Percentiles rank a stretch among this genome's conserved stretches.
Conservation (phyloP, 2,329 filamentous ascomycete species). For the Ophiocordyceps unilateralis region DNA sequence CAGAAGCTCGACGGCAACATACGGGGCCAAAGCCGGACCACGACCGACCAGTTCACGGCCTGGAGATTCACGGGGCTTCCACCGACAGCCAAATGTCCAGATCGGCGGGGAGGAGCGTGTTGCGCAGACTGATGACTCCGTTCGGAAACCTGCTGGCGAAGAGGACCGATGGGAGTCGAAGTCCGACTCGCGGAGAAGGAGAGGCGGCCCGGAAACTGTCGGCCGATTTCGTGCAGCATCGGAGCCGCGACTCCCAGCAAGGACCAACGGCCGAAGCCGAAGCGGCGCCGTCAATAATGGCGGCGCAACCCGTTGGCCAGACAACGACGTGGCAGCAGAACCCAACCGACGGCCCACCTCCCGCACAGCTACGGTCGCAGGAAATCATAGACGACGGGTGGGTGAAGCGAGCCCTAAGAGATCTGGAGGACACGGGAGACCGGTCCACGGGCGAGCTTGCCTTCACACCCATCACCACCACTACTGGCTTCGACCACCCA, state of each 20-base stretch:
- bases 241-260: not conserved
- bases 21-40: no score
- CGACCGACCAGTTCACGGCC: no score
- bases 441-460: conserved; percentile 19
- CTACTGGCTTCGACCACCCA: conserved; percentile 32
- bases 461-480: conserved; percentile 45
- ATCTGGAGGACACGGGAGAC: conserved; percentile 7
- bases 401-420: conserved; percentile 7
- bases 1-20: not conserved
- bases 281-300: not conserved
- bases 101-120: not conserved
- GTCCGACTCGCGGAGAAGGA: not conserved
- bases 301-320: not conserved
- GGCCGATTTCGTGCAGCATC: not conserved
- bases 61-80: no score
- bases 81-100: no score
- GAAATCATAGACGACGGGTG: conserved; percentile 4
- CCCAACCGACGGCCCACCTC: not conserved
- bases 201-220: not conserved
- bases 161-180: not conserved
- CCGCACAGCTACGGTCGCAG: not conserved
- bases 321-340: not conserved
- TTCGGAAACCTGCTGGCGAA: not conserved
- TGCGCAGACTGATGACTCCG: not conserved
- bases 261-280: not conserved